phyloP scores from a whole-genome alignment of 768 basidiomycete species.

The Suillus subluteus region DNA sequence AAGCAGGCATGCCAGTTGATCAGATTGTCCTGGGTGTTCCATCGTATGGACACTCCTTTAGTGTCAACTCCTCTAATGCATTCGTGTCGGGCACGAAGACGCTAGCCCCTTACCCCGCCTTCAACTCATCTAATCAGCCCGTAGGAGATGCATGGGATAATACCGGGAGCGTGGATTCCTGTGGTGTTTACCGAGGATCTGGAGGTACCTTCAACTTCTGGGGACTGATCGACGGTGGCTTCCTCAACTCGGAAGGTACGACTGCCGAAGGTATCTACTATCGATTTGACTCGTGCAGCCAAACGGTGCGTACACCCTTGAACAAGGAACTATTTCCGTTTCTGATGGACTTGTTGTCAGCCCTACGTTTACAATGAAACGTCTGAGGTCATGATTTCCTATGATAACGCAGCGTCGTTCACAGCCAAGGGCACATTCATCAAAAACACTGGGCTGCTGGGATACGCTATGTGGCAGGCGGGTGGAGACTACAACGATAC shows the following conservation, averaged over 20 bases:
- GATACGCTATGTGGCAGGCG: constrained; percentile 71
- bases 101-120: constrained; percentile 55
- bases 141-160: constrained; percentile 59
- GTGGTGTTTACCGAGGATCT: constrained; percentile 49
- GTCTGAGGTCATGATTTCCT: constrained; percentile 62
- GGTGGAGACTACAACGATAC: constrained; percentile 61
- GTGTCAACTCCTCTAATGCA: constrained; percentile 27
- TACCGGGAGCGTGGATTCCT: constrained; percentile 52
- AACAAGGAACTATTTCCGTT: background rate
- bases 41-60: constrained; percentile 81
- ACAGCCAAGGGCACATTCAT: constrained; percentile 61
- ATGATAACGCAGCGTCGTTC: constrained; percentile 65
- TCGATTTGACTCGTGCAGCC: constrained; percentile 66
- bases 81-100: constrained; percentile 23
- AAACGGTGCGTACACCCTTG: constrained; percentile 57
- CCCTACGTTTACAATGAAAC: constrained; percentile 67
- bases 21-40: constrained; percentile 86
- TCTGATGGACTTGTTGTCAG: constrained; percentile 39
- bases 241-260: constrained; percentile 50
- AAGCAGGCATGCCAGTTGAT: constrained; percentile 71
- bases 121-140: constrained; percentile 46
- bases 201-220: constrained; percentile 66
- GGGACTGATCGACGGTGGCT: constrained; percentile 61
- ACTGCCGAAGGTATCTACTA: constrained; percentile 56
- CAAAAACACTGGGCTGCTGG: constrained; percentile 48